Evolutionary conservation across 225 moss, liverwort and hornwort genomes (phyloP).

Genomic region (Pleurozium schreberi): DNA sequence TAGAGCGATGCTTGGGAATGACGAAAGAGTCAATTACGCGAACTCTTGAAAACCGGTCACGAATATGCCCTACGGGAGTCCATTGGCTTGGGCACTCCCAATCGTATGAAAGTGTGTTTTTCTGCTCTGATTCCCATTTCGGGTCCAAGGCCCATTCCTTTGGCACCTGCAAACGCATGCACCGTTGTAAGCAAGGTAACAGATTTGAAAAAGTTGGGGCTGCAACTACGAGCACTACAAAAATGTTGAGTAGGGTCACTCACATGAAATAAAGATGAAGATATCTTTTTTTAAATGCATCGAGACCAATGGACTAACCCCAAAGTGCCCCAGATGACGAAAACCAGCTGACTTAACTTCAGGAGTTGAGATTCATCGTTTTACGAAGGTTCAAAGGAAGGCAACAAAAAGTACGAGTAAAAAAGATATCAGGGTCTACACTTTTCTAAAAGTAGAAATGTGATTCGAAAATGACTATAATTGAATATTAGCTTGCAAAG

Average conservation of each 20-base stretch:
- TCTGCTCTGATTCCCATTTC: constrained; percentile 77
- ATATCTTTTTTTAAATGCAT: neutral
- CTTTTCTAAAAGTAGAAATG: neutral
- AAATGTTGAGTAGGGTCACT: neutral
- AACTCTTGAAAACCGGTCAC: constrained; percentile 73
- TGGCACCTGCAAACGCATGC: constrained; percentile 50
- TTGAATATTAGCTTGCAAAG: neutral
- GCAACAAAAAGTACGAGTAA: too few relatives aligned
- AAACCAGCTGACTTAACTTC: neutral
- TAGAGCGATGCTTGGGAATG: constrained; percentile 38
- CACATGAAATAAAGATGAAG: neutral
- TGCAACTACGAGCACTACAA: neutral
- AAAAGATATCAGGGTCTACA: too few relatives aligned
- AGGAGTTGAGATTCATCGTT: neutral
- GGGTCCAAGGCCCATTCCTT: constrained; percentile 96
- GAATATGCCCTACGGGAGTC: constrained; percentile 69
- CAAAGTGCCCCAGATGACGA: neutral
- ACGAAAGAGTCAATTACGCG: constrained; percentile 67
- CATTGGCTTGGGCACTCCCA: constrained; percentile 90
- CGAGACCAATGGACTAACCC: neutral
- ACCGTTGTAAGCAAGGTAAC: neutral
- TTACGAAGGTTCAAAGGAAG: neutral
- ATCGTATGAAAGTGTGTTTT: constrained; percentile 35
- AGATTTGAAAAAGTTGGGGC: neutral
- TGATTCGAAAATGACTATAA: neutral